Evolutionary conservation across 2,329 filamentous ascomycete genomes (phyloP).

Genomic region (Aspergillus intermedius): DNA sequence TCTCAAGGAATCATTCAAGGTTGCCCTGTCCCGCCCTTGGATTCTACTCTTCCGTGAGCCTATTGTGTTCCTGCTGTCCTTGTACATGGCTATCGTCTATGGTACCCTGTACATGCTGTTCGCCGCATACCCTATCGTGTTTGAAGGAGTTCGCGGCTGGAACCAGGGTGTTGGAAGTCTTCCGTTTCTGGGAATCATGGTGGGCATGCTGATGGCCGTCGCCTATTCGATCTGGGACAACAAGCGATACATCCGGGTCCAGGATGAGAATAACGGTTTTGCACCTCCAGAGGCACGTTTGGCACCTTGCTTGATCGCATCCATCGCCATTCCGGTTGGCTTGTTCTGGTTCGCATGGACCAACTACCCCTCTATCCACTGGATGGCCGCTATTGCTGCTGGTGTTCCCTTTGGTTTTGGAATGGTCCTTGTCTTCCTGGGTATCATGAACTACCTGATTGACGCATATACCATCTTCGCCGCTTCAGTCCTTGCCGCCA

Average conservation of each 20-base stretch:
- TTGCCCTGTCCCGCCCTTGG: constrained; percentile 46
- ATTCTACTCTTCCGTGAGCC: constrained; percentile 45
- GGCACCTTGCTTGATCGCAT: constrained; percentile 44
- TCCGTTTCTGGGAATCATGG: constrained; percentile 45
- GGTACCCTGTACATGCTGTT: constrained; percentile 50
- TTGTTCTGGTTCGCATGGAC: constrained; percentile 59
- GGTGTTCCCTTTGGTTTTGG: constrained; percentile 38
- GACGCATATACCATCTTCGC: constrained; percentile 41
- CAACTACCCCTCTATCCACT: constrained; percentile 39
- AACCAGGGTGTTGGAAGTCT: constrained; percentile 43
- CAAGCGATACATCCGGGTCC: constrained; percentile 34
- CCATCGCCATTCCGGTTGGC: constrained; percentile 49
- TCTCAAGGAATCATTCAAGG: constrained; percentile 35
- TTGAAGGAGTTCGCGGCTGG: constrained; percentile 40
- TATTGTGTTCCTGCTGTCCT: constrained; percentile 45
- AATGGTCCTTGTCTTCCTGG: constrained; percentile 36
- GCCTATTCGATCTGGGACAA: constrained; percentile 39
- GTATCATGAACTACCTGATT: constrained; percentile 38
- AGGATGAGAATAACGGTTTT: constrained; percentile 46
- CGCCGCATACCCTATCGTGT: constrained; percentile 48
- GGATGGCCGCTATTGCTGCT: constrained; percentile 33
- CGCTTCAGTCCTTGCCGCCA: constrained; percentile 39
- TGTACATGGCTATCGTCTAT: constrained; percentile 48
- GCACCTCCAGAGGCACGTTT: constrained; percentile 56
- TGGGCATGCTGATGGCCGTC: constrained; percentile 35